These are phyloP conservation scores for Lojkania enalia DNA, from an alignment of 2,329 filamentous ascomycete genomes.

Conservation along the genomic window DNA sequence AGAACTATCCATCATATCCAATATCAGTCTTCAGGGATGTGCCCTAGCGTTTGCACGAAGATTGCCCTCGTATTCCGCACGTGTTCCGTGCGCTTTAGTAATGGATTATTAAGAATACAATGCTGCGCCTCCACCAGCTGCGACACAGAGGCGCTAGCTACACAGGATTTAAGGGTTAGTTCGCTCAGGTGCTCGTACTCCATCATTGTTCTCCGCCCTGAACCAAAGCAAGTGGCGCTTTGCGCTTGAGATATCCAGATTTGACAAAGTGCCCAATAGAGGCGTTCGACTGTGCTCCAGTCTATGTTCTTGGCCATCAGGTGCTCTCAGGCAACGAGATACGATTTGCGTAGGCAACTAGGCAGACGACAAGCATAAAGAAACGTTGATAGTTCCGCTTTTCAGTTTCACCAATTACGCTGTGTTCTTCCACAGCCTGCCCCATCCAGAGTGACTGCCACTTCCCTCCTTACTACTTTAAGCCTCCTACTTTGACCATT, in stretches of 20 bases:
- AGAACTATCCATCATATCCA: too few relatives aligned
- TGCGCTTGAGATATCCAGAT: background rate
- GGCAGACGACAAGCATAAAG: slow-evolving; percentile 9
- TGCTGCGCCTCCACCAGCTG: slow-evolving; percentile 13
- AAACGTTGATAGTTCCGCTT: background rate
- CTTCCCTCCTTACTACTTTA: too few relatives aligned
- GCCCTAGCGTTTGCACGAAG: too few relatives aligned
- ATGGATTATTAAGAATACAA: slow-evolving; percentile 9
- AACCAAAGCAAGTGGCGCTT: background rate
- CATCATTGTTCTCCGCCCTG: background rate
- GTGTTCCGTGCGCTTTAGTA: slow-evolving; percentile 6
- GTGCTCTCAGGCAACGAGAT: slow-evolving; percentile 5
- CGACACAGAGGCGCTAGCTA: background rate
- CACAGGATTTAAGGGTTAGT: background rate
- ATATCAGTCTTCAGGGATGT: too few relatives aligned
- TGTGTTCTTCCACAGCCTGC: too few relatives aligned
- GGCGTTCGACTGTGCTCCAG: background rate
- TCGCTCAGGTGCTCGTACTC: background rate
- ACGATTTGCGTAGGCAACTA: slow-evolving; percentile 6
- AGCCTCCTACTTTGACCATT: too few relatives aligned
- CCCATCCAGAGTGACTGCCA: too few relatives aligned
- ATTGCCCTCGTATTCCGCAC: slow-evolving; percentile 5
- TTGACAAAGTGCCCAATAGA: background rate
- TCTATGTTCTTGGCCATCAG: slow-evolving; percentile 1
- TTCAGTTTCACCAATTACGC: background rate